phyloP scores from a whole-genome alignment of 805 yeast species.

The Metschnikowia santaceciliae region DNA sequence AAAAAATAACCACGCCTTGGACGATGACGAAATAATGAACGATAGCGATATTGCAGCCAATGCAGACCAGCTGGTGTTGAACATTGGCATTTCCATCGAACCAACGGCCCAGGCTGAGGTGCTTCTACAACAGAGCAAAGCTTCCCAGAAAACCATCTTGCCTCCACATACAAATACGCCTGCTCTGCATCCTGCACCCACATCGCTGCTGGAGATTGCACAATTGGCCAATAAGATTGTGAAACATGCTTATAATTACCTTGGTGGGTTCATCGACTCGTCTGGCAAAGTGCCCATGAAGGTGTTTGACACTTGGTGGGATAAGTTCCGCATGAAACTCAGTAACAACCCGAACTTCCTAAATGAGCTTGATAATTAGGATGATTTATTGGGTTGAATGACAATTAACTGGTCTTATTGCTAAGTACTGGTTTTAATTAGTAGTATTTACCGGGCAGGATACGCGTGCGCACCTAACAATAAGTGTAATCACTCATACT shows the following conservation, averaged over 20 bases:
- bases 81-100: slow-evolving; percentile 89
- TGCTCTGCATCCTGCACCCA: slow-evolving; percentile 17
- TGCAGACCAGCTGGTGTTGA: slow-evolving; percentile 17
- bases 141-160: slow-evolving; percentile 17
- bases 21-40: slow-evolving; percentile 33
- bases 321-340: slow-evolving; percentile 71
- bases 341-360: slow-evolving; percentile 80
- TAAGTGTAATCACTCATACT: no score
- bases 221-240: slow-evolving; percentile 82
- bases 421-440: no score
- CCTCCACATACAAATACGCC: slow-evolving; percentile 21
- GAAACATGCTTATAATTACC: slow-evolving; percentile 84
- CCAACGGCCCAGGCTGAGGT: slow-evolving; percentile 63
- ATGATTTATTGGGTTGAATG: not conserved
- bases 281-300: slow-evolving; percentile 82
- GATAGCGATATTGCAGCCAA: slow-evolving; percentile 22
- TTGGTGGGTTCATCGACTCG: slow-evolving; percentile 80
- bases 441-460: no score
- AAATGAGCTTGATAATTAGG: slow-evolving; percentile 32
- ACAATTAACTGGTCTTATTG: no score
- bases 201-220: slow-evolving; percentile 36
- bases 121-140: slow-evolving; percentile 46
- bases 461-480: no score
- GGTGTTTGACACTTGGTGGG: slow-evolving; percentile 94
- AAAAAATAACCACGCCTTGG: slow-evolving; percentile 12